These are phyloP conservation scores for Crucibulum parvulum DNA, from an alignment of 1,284 basidiomycete species.

Conservation along the genomic window DNA sequence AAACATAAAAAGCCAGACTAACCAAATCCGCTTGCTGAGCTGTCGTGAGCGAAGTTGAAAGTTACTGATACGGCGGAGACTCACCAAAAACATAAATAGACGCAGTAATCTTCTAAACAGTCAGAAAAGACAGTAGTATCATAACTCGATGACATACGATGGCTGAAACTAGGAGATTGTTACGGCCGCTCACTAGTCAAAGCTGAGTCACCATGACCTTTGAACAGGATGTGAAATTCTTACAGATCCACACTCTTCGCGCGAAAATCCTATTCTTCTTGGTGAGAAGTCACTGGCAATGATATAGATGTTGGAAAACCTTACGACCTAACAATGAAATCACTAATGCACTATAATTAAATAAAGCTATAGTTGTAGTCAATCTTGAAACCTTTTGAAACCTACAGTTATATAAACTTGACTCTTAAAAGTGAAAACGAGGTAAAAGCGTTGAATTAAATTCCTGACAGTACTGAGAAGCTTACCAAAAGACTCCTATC, in stretches of 20 bases:
- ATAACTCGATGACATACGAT: slow-evolving; percentile 15
- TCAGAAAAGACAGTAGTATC: background rate
- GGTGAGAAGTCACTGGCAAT: background rate
- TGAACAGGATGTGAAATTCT: background rate
- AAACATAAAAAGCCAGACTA: background rate
- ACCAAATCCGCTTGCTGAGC: slow-evolving; percentile 22
- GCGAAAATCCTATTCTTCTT: slow-evolving; percentile 20
- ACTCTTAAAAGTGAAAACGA: background rate
- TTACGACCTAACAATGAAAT: slow-evolving; percentile 26
- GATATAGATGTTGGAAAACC: background rate
- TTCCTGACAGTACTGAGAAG: background rate
- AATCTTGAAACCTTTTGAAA: background rate
- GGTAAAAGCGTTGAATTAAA: background rate
- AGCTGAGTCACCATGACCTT: background rate
- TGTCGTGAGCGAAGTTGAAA: background rate
- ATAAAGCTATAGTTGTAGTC: background rate
- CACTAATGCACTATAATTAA: slow-evolving; percentile 18
- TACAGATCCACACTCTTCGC: slow-evolving; percentile 26
- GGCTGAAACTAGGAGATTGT: slow-evolving; percentile 12
- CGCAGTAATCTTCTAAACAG: slow-evolving; percentile 9
- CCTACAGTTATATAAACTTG: background rate
- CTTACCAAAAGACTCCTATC: slow-evolving; percentile 25
- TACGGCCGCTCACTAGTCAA: slow-evolving; percentile 25
- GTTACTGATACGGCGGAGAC: background rate
- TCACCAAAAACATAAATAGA: slow-evolving; percentile 23